These are phyloP conservation scores for Xylaria scruposa DNA, from an alignment of 495 filamentous ascomycete species.

Conservation along the genomic window DNA sequence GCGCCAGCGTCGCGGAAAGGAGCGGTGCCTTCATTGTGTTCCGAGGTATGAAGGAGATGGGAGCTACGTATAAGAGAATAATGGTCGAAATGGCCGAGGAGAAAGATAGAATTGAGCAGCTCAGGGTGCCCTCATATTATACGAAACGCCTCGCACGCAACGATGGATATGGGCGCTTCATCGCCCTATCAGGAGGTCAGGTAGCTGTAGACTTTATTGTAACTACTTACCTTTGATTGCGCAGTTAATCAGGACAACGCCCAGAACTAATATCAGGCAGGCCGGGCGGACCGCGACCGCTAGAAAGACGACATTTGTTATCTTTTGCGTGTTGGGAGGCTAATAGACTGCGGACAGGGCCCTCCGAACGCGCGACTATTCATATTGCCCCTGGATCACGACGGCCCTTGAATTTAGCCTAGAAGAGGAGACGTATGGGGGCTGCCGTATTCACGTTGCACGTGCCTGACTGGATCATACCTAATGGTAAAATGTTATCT, in stretches of 20 bases:
- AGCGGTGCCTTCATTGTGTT: slow-evolving; percentile 37
- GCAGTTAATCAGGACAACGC: slow-evolving; percentile 7
- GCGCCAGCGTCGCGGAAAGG: slow-evolving; percentile 30
- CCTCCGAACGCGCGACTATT: slow-evolving; percentile 31
- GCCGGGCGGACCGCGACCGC: slow-evolving; percentile 29
- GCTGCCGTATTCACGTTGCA: background rate
- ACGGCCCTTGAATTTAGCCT: slow-evolving; percentile 36
- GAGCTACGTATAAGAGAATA: background rate
- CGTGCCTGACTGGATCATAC: background rate
- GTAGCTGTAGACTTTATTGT: slow-evolving; percentile 13
- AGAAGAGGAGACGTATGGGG: slow-evolving; percentile 19
- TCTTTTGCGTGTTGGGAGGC: background rate
- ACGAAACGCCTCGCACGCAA: background rate
- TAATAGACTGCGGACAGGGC: slow-evolving; percentile 31
- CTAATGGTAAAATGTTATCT: background rate
- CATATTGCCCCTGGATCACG: slow-evolving; percentile 31
- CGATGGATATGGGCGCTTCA: background rate
- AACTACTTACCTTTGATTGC: slow-evolving; percentile 10
- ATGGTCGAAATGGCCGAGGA: background rate
- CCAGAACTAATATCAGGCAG: slow-evolving; percentile 27
- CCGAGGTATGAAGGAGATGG: background rate
- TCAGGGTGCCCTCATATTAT: background rate
- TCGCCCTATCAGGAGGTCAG: background rate
- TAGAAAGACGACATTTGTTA: slow-evolving; percentile 12
- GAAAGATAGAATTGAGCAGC: background rate